Evolutionary conservation across 2,329 filamentous ascomycete species (phyloP).

Genomic region (Fusarium buxicola): DNA sequence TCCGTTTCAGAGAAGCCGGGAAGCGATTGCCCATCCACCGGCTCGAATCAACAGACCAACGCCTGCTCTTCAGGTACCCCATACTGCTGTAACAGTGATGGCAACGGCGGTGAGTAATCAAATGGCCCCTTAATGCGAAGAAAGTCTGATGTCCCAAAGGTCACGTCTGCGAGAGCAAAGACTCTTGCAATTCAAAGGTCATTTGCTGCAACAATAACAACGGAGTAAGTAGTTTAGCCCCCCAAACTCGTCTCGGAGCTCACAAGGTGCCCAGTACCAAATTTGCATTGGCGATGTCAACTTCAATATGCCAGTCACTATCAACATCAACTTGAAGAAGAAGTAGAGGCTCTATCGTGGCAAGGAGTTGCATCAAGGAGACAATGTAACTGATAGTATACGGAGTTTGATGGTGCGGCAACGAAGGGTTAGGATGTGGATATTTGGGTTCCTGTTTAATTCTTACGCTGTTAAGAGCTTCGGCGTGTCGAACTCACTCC

Average conservation of each 20-base stretch:
- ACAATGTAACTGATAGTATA: too few species aligned
- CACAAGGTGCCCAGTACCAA: constrained; percentile 30
- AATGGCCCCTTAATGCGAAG: not conserved
- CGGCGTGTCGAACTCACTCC: too few species aligned
- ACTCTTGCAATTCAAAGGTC: constrained; percentile 27
- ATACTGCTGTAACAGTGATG: constrained; percentile 32
- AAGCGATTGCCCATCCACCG: not conserved
- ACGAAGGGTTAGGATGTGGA: too few species aligned
- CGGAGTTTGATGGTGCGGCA: too few species aligned
- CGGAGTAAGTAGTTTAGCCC: constrained; percentile 18
- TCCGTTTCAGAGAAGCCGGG: not conserved
- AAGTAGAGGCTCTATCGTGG: not conserved
- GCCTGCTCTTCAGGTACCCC: constrained; percentile 26
- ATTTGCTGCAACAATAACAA: constrained; percentile 46
- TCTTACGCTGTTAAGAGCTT: too few species aligned
- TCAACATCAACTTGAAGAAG: constrained; percentile 33
- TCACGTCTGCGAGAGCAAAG: constrained; percentile 32
- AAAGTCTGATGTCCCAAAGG: not conserved
- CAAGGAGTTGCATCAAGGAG: too few species aligned
- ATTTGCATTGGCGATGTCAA: constrained; percentile 41
- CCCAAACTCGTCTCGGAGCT: rapidly evolving
- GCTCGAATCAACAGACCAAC: constrained; percentile 9
- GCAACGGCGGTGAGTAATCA: constrained; percentile 25
- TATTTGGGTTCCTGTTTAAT: too few species aligned
- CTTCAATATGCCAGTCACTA: constrained; percentile 40